These are phyloP conservation scores for Cystobasidium pallidum DNA, from an alignment of 1,284 basidiomycete genomes.

Conservation along the genomic window DNA sequence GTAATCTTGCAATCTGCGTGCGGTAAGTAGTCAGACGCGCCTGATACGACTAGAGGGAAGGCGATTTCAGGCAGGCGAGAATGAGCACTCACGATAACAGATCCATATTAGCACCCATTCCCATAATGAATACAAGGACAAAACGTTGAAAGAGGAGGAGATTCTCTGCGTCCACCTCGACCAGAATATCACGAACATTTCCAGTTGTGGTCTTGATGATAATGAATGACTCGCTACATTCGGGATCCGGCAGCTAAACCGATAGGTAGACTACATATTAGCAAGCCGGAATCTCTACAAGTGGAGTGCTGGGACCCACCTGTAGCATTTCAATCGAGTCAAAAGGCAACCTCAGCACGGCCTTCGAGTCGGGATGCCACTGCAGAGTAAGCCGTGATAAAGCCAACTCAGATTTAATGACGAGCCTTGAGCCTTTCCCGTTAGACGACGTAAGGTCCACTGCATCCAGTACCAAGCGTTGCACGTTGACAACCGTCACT, in stretches of 20 bases:
- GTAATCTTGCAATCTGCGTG: background rate
- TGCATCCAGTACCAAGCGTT: constrained; percentile 23
- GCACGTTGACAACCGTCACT: constrained; percentile 12
- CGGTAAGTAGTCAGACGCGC: too few relatives aligned
- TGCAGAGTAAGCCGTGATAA: constrained; percentile 18
- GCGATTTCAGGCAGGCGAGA: too few relatives aligned
- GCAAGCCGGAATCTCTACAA: background rate
- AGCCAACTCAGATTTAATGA: constrained; percentile 16
- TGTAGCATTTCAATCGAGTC: constrained; percentile 15
- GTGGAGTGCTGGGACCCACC: background rate
- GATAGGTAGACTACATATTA: background rate
- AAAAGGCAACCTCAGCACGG: constrained; percentile 25
- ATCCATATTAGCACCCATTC: constrained; percentile 30
- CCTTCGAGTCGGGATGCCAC: constrained; percentile 35
- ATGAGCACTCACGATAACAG: constrained; percentile 15
- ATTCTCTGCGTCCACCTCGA: constrained; percentile 32
- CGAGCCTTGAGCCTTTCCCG: constrained; percentile 26
- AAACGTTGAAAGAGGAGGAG: constrained; percentile 34
- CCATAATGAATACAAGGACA: constrained; percentile 33
- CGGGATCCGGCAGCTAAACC: constrained; percentile 33
- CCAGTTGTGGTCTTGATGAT: constrained; percentile 29
- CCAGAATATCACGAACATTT: constrained; percentile 10
- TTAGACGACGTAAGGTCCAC: constrained; percentile 34
- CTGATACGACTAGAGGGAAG: too few relatives aligned
- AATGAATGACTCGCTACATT: constrained; percentile 23